Evolutionary conservation across 2,329 filamentous ascomycete species (phyloP).

Genomic region (Fusarium nurragi): DNA sequence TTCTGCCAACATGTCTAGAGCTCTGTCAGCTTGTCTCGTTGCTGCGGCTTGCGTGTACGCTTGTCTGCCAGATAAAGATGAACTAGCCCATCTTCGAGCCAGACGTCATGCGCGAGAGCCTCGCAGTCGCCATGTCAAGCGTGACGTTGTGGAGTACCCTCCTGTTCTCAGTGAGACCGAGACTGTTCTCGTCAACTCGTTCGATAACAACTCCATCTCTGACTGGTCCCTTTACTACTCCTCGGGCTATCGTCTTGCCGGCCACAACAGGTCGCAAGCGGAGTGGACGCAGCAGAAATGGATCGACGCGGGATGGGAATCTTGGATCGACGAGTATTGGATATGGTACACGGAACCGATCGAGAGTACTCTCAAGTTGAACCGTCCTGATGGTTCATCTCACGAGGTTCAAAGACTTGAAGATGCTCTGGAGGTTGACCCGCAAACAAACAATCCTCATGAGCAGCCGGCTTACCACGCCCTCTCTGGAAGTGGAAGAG

Average conservation of each 20-base stretch:
- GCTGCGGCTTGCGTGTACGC: slow-evolving; percentile 30
- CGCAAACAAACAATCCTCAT: slow-evolving; percentile 15
- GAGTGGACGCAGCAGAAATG: slow-evolving; percentile 37
- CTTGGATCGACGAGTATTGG: slow-evolving; percentile 35
- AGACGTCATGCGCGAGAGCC: not conserved
- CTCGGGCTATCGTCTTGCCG: slow-evolving; percentile 32
- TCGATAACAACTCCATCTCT: slow-evolving; percentile 26
- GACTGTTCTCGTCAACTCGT: slow-evolving; percentile 20
- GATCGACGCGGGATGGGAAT: slow-evolving; percentile 31
- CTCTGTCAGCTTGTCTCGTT: slow-evolving; percentile 14
- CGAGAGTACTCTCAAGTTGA: slow-evolving; percentile 31
- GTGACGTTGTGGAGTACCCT: slow-evolving; percentile 6
- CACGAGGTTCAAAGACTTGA: slow-evolving; percentile 31
- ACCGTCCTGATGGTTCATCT: slow-evolving; percentile 11
- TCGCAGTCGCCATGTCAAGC: slow-evolving; percentile 11
- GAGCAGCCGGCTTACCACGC: slow-evolving; percentile 26
- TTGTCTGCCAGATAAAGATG: slow-evolving; percentile 28
- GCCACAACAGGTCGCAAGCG: slow-evolving; percentile 27
- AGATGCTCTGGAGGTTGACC: slow-evolving; percentile 27
- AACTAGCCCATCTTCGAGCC: slow-evolving; percentile 8
- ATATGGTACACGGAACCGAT: slow-evolving; percentile 32
- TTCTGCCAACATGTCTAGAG: slow-evolving; percentile 14
- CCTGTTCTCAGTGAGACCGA: slow-evolving; percentile 16
- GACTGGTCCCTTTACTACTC: slow-evolving; percentile 37
- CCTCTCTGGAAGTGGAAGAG: slow-evolving; percentile 1